These are phyloP conservation scores for Penicillium corylophilum DNA, from an alignment of 2,329 filamentous ascomycete genomes.

Conservation along the genomic window DNA sequence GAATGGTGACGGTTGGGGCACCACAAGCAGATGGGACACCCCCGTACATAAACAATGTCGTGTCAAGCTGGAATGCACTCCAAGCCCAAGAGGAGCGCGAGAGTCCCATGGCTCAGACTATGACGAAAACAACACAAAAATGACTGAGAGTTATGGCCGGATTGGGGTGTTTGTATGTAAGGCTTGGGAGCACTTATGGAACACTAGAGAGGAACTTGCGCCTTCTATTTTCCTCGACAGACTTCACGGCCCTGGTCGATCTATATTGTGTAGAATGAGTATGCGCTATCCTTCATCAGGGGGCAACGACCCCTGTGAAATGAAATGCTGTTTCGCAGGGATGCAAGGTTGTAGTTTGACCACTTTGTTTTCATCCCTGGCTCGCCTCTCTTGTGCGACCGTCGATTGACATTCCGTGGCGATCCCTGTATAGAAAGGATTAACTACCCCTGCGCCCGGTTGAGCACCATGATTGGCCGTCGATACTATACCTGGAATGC, in stretches of 20 bases:
- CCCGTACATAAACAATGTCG: conserved; percentile 26
- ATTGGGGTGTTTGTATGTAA: not conserved
- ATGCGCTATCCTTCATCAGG: not conserved
- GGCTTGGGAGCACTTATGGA: not conserved
- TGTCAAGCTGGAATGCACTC: conserved; percentile 27
- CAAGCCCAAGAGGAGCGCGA: conserved; percentile 16
- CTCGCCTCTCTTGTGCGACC: conserved; percentile 11
- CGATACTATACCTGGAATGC: conserved; percentile 4
- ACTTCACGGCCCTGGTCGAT: not conserved
- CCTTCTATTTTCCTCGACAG: not conserved
- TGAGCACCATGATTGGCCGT: conserved; percentile 9
- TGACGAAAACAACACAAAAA: conserved; percentile 4
- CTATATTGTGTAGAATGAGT: not conserved
- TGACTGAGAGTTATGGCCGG: not conserved
- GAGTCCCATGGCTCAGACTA: conserved; percentile 17
- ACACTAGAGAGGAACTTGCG: not conserved
- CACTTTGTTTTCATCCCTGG: conserved; percentile 19
- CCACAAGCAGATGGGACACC: conserved; percentile 8
- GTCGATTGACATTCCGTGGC: conserved; percentile 11
- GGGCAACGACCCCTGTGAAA: not conserved
- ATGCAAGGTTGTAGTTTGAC: conserved; percentile 7
- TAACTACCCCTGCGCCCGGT: conserved; percentile 2
- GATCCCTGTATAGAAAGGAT: conserved; percentile 6
- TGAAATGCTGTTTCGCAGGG: not conserved
- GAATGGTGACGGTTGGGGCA: conserved; percentile 17